phyloP scores from a whole-genome alignment of 75 land plant genomes.

The Pinus albicaulis region DNA sequence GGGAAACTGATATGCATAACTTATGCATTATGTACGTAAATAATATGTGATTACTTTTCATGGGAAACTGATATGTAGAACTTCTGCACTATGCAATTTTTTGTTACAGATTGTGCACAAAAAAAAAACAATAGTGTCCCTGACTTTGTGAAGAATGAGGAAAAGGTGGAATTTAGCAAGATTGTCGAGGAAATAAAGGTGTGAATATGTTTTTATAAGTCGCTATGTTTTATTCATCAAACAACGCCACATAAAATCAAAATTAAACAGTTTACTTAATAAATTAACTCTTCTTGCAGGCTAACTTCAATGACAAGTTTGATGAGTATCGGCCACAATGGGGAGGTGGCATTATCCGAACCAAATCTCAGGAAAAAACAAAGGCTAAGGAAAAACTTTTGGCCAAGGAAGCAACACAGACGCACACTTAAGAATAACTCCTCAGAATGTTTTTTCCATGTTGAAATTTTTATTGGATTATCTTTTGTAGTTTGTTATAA shows the following conservation, averaged over 20 bases:
- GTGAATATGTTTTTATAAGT: neutral
- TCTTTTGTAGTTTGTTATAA: too few relatives aligned
- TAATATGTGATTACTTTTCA: too few relatives aligned
- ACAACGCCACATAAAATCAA: neutral
- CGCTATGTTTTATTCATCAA: neutral
- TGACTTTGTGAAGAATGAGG: too few relatives aligned
- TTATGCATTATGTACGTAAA: too few relatives aligned
- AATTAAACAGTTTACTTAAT: neutral
- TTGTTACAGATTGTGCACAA: too few relatives aligned
- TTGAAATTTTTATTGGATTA: too few relatives aligned
- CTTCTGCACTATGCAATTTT: too few relatives aligned
- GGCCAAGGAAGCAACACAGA: constrained; percentile 90
- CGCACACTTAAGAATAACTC: constrained; percentile 24
- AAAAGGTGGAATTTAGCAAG: constrained; percentile 55
- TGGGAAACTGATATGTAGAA: too few relatives aligned
- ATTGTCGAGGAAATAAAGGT: constrained; percentile 69
- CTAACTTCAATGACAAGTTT: constrained; percentile 85
- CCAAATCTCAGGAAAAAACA: constrained; percentile 89
- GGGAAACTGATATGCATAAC: too few relatives aligned
- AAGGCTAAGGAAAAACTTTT: constrained; percentile 72
- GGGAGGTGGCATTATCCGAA: constrained; percentile 94
- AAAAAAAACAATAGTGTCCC: too few relatives aligned
- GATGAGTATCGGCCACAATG: constrained; percentile 77
- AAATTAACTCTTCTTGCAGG: constrained; percentile 33
- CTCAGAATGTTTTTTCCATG: too few relatives aligned